Conservation (phyloP, 495 filamentous ascomycete genomes). For the Penicillium turbatum region DNA sequence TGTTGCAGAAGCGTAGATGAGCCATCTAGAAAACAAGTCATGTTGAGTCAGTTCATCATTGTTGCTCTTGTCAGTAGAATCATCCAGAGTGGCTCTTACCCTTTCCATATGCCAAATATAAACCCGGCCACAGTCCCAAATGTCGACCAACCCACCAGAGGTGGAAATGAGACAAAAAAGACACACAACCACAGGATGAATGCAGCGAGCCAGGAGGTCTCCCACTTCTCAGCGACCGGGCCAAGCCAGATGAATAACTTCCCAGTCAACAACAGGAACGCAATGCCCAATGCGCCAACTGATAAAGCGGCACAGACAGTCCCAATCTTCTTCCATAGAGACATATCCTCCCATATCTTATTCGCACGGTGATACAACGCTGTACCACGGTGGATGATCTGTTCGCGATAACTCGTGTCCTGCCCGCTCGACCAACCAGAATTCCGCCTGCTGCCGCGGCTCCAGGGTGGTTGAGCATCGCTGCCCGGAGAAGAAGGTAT, state of each 20-base stretch:
- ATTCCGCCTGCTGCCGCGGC: conserved; percentile 33
- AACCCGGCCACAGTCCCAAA: conserved; percentile 85
- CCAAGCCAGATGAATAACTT: conserved; percentile 67
- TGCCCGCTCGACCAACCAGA: conserved; percentile 24
- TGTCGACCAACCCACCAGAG: conserved; percentile 84
- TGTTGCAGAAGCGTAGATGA: conserved; percentile 74
- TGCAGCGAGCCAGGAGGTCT: conserved; percentile 64
- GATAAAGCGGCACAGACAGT: conserved; percentile 47
- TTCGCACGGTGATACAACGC: conserved; percentile 21
- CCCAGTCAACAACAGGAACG: conserved; percentile 72
- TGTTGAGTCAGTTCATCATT: conserved; percentile 3
- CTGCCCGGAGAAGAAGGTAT: conserved; percentile 26
- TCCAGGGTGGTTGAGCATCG: conserved; percentile 44
- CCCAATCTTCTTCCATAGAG: conserved; percentile 57
- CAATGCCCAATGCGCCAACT: conserved; percentile 49
- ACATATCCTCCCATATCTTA: conserved; percentile 51
- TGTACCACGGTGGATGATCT: conserved; percentile 40
- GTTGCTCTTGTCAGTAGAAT: not conserved
- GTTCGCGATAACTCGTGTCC: conserved; percentile 37
- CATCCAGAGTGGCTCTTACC: conserved; percentile 42
- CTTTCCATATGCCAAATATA: conserved; percentile 87
- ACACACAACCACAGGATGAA: conserved; percentile 73
- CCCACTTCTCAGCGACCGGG: conserved; percentile 69
- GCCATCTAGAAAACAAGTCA: conserved; percentile 54
- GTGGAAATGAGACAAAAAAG: conserved; percentile 80